A percentile compares a stretch with the other conserved stretches of the same genome.
These are phyloP conservation scores for Candida hungchunana DNA, from an alignment of 805 yeast species.

Conservation along the genomic window DNA sequence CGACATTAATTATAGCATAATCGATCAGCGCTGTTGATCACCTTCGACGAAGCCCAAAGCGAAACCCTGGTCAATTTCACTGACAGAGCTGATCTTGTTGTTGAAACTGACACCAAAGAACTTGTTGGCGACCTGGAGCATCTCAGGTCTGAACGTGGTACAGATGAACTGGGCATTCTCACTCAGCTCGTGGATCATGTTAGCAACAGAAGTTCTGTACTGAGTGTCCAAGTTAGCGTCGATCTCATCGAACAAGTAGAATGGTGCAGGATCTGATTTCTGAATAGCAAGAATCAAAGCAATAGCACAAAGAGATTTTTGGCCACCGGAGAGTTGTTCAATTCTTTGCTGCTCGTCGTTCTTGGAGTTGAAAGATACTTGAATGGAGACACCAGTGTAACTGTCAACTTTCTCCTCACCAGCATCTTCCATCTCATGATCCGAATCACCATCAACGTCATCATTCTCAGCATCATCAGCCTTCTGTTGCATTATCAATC, in stretches of 20 bases:
- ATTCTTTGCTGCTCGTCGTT: slow-evolving; percentile 81
- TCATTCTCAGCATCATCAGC: slow-evolving; percentile 14
- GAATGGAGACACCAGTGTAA: slow-evolving; percentile 77
- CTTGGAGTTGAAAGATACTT: slow-evolving; percentile 85
- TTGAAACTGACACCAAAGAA: slow-evolving; percentile 85
- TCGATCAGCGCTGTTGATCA: slow-evolving; percentile 30
- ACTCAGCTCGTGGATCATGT: slow-evolving; percentile 62
- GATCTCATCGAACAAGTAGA: slow-evolving; percentile 91
- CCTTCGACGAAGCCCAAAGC: slow-evolving; percentile 86
- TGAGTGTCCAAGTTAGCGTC: slow-evolving; percentile 95
- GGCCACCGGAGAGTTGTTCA: slow-evolving; percentile 95
- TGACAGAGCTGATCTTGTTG: slow-evolving; percentile 75
- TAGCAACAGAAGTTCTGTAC: slow-evolving; percentile 84
- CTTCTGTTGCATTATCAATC: slow-evolving; percentile 51
- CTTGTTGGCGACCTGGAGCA: slow-evolving; percentile 80
- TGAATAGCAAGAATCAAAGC: slow-evolving; percentile 92
- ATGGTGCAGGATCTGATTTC: slow-evolving; percentile 94
- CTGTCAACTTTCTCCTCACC: slow-evolving; percentile 36
- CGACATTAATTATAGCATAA: not conserved
- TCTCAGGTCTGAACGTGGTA: slow-evolving; percentile 92
- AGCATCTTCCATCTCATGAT: slow-evolving; percentile 19
- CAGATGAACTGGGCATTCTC: slow-evolving; percentile 83
- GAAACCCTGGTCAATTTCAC: slow-evolving; percentile 62
- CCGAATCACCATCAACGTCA: slow-evolving; percentile 23
- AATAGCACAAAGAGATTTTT: slow-evolving; percentile 93